These are phyloP conservation scores for Catunica adiposa DNA, from an alignment of 2,329 filamentous ascomycete genomes.

Conservation along the genomic window DNA sequence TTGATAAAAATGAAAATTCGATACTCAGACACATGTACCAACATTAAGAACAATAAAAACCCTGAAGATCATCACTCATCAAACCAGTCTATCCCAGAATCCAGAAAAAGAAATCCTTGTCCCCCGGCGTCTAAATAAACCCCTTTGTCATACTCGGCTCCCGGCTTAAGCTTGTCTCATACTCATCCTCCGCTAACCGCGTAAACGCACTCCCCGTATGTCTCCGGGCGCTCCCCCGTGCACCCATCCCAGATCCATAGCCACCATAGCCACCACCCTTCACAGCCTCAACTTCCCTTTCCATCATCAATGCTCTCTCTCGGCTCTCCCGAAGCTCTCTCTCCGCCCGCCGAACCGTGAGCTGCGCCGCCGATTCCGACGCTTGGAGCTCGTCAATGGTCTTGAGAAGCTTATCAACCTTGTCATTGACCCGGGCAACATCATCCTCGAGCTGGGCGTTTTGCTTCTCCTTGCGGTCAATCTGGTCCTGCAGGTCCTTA, in stretches of 20 bases:
- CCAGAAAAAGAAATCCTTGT: background rate
- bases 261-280: constrained; percentile 27
- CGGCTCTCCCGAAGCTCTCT: constrained; percentile 77
- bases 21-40: background rate
- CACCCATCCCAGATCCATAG: constrained; percentile 19
- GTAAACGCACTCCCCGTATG: constrained; percentile 22
- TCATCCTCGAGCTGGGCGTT: constrained; percentile 70
- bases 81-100: background rate
- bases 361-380: constrained; percentile 64
- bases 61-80: background rate
- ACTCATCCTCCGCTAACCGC: constrained; percentile 24
- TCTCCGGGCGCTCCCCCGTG: constrained; percentile 31
- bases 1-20: too few species aligned
- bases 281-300: constrained; percentile 68
- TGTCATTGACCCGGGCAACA: constrained; percentile 70
- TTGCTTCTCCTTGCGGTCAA: constrained; percentile 84
- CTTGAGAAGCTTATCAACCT: constrained; percentile 71
- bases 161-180: constrained; percentile 42
- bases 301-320: constrained; percentile 65
- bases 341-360: constrained; percentile 71
- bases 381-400: constrained; percentile 91
- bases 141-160: constrained; percentile 58
- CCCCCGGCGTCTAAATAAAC: constrained; percentile 43
- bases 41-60: constrained; percentile 1
- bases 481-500: constrained; percentile 80